Percentiles rank a stretch among this genome's conserved stretches.
phyloP scores from a whole-genome alignment of 768 basidiomycete species.

The Kwoniella bestiolae region DNA sequence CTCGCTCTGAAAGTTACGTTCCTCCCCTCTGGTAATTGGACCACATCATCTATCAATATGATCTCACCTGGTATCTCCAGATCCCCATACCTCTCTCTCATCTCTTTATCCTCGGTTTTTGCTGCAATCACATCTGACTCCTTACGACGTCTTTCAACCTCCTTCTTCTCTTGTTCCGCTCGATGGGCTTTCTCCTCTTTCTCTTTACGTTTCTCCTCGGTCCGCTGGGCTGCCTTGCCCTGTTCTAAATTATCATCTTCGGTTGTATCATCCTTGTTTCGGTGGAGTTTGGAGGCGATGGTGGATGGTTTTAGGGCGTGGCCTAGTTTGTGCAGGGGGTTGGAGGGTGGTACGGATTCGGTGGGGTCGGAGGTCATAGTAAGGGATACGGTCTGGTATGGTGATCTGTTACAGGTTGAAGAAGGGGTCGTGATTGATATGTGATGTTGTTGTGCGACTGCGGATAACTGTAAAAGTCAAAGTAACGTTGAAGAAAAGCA shows the following conservation, averaged over 20 bases:
- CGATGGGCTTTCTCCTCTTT: slow-evolving; percentile 68
- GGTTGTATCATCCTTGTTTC: not conserved
- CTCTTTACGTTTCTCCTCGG: slow-evolving; percentile 72
- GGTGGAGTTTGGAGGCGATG: slow-evolving; percentile 10
- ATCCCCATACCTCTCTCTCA: slow-evolving; percentile 68
- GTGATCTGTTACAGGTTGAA: no score
- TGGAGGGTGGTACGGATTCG: not conserved
- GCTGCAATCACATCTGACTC: slow-evolving; percentile 13
- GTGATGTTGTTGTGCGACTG: no score
- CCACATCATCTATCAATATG: slow-evolving; percentile 59
- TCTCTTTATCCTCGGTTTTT: slow-evolving; percentile 63
- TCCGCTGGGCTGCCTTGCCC: slow-evolving; percentile 62
- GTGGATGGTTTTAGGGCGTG: slow-evolving; percentile 18
- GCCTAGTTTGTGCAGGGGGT: slow-evolving; percentile 8
- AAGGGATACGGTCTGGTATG: no score
- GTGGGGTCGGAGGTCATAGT: not conserved
- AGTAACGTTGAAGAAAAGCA: no score
- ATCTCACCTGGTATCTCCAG: slow-evolving; percentile 43
- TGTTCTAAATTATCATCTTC: not conserved
- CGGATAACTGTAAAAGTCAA: no score
- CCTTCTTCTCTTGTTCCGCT: slow-evolving; percentile 63
- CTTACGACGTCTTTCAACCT: not conserved
- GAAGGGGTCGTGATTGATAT: no score
- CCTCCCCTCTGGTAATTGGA: slow-evolving; percentile 60
- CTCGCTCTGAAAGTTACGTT: slow-evolving; percentile 81